Evolutionary conservation across 345 rosid species (phyloP).

Genomic region (Gynandropsis gynandra): DNA sequence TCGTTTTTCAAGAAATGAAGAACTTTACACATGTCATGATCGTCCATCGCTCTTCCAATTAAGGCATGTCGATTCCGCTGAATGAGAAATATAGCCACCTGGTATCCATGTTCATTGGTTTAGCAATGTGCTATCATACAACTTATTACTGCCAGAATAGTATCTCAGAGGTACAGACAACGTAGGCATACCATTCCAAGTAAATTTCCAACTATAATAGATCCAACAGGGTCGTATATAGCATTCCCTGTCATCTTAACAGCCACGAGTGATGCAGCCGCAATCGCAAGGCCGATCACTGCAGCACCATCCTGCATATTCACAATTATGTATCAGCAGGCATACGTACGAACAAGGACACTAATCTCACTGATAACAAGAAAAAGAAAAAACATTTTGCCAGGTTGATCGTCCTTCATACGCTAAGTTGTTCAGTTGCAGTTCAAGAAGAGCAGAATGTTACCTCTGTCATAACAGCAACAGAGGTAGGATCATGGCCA

Average conservation of each 20-base stretch:
- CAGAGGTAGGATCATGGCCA: conserved; percentile 99
- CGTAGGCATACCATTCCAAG: conserved; percentile 73
- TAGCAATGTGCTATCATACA: background rate
- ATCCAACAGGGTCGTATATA: conserved; percentile 91
- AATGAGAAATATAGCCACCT: conserved; percentile 98
- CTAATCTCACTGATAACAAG: no score
- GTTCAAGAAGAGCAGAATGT: conserved; percentile 3
- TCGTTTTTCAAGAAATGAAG: conserved; percentile 71
- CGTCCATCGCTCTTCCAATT: conserved; percentile 98
- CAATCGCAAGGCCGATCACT: conserved; percentile 83
- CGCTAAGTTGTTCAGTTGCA: background rate
- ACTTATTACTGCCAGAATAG: background rate
- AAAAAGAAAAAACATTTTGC: no score
- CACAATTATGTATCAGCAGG: conserved; percentile 11
- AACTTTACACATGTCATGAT: conserved; percentile 88
- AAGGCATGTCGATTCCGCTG: conserved; percentile 96
- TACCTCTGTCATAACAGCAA: conserved; percentile 99
- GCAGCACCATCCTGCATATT: conserved; percentile 92
- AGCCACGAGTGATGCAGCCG: conserved; percentile 83
- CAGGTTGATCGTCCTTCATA: no score
- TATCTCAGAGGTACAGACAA: background rate
- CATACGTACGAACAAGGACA: background rate
- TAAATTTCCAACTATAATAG: conserved; percentile 81
- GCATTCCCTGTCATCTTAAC: conserved; percentile 81
- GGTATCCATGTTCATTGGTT: conserved; percentile 4